phyloP scores from a whole-genome alignment of 139 green algal species.

The Choricystis sp. region DNA sequence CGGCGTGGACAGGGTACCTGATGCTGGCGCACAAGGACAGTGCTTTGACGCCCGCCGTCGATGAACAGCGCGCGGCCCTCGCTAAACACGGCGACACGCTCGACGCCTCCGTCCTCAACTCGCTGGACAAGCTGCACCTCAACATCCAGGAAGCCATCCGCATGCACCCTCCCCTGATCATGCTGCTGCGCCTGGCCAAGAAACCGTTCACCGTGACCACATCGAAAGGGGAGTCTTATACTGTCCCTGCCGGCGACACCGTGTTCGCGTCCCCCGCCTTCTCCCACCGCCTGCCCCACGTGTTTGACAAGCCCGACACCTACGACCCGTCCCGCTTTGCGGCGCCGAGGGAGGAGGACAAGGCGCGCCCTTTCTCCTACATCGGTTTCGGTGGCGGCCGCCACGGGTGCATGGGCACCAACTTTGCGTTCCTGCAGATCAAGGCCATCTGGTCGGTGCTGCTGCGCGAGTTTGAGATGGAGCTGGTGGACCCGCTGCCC shows the following conservation, averaged over 20 bases:
- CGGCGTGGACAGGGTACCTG: slow-evolving; percentile 65
- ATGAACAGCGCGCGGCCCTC: slow-evolving; percentile 66
- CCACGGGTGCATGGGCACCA: slow-evolving; percentile 93
- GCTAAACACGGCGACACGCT: slow-evolving; percentile 49
- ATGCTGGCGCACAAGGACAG: slow-evolving; percentile 4
- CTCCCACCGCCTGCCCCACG: slow-evolving; percentile 50
- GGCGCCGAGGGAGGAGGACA: slow-evolving; percentile 64
- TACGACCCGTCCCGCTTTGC: slow-evolving; percentile 77
- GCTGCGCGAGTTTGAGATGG: slow-evolving; percentile 94
- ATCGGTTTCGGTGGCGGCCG: slow-evolving; percentile 90
- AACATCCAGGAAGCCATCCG: slow-evolving; percentile 69
- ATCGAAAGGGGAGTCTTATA: slow-evolving; percentile 48
- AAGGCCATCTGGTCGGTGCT: slow-evolving; percentile 91
- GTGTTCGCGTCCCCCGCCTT: slow-evolving; percentile 76
- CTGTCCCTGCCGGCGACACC: slow-evolving; percentile 79
- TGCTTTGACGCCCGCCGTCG: slow-evolving; percentile 22
- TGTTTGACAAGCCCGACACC: slow-evolving; percentile 54
- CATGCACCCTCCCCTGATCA: slow-evolving; percentile 87
- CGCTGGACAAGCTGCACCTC: slow-evolving; percentile 82
- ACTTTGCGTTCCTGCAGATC: slow-evolving; percentile 93
- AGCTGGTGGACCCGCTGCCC: slow-evolving; percentile 70
- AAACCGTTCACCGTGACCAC: slow-evolving; percentile 72
- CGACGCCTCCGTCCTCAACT: slow-evolving; percentile 60
- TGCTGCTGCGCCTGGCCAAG: slow-evolving; percentile 83
- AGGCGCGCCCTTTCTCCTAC: slow-evolving; percentile 61